Evolutionary conservation across 129 eudicot species (phyloP).

Genomic region (Deinandra increscens): DNA sequence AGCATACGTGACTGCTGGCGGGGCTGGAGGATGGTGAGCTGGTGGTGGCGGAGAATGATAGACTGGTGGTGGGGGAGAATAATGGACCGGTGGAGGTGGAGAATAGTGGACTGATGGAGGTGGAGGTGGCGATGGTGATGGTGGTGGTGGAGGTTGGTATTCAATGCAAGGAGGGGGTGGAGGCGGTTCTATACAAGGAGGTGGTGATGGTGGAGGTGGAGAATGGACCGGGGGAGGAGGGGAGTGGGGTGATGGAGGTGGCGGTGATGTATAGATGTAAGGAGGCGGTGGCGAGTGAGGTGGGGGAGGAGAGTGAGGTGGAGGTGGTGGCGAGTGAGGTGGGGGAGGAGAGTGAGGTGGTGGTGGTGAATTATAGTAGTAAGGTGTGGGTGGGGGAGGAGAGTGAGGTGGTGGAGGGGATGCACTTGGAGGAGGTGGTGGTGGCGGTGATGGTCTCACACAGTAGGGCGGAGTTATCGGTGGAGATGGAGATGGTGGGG

Average conservation of each 20-base stretch:
- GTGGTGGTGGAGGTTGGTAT: conserved; percentile 42
- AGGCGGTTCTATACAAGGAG: conserved; percentile 41
- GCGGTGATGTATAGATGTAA: conserved; percentile 37
- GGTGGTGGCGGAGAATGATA: conserved; percentile 45
- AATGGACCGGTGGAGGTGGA: conserved; percentile 23
- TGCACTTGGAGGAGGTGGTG: conserved; percentile 27
- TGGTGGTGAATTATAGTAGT: conserved; percentile 53
- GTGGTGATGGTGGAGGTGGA: conserved; percentile 50
- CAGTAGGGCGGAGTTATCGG: conserved; percentile 42
- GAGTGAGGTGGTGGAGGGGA: conserved; percentile 42
- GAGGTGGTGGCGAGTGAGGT: conserved; percentile 47
- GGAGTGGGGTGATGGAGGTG: conserved; percentile 32
- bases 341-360: conserved; percentile 50
- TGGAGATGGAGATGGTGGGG: conserved; percentile 27
- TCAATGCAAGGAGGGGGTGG: conserved; percentile 47
- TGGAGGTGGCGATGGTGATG: conserved; percentile 41
- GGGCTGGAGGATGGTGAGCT: conserved; percentile 43
- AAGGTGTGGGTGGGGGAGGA: conserved; percentile 41
- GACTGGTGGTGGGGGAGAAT: conserved; percentile 28
- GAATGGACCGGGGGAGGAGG: conserved; percentile 47
- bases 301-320: conserved; percentile 38
- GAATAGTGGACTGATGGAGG: conserved; percentile 27
- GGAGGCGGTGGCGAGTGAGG: conserved; percentile 48
- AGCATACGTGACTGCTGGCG: conserved; percentile 25
- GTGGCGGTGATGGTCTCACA: conserved; percentile 18